A percentile compares a stretch with the other conserved stretches of the same genome.
Evolutionary conservation across 129 eudicot genomes (phyloP).

Genomic region (Solidago caesia): DNA sequence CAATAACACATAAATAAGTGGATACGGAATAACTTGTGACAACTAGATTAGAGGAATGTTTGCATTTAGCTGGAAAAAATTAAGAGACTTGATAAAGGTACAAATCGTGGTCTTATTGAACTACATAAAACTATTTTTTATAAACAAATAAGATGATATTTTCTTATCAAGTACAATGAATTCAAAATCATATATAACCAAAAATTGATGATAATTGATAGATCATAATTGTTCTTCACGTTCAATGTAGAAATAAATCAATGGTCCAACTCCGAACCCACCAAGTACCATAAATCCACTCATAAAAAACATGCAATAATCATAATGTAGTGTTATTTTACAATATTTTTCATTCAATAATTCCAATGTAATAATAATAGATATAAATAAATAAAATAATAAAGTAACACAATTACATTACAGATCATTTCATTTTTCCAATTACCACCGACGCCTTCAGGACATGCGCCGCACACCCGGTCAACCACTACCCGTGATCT

Average conservation of each 20-base stretch:
- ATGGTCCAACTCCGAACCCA: not conserved
- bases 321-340: slow-evolving; percentile 14
- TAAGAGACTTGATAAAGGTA: too few relatives aligned
- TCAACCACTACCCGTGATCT: slow-evolving; percentile 33
- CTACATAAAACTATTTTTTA: too few relatives aligned
- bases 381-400: slow-evolving; percentile 1
- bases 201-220: not conserved
- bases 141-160: not conserved
- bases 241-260: slow-evolving; percentile 11
- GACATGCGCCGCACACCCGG: slow-evolving; percentile 8
- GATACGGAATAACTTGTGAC: too few relatives aligned
- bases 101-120: not conserved
- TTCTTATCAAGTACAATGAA: not conserved
- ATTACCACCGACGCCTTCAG: slow-evolving; percentile 31
- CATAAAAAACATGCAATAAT: not conserved
- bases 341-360: not conserved
- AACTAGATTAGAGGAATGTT: too few relatives aligned
- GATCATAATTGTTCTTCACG: not conserved
- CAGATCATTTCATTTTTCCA: slow-evolving; percentile 23
- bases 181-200: not conserved
- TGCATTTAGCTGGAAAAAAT: too few relatives aligned
- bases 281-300: slow-evolving; percentile 10
- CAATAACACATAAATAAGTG: too few relatives aligned
- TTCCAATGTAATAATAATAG: not conserved
- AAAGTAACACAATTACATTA: slow-evolving; percentile 28